Evolutionary conservation across 2,329 filamentous ascomycete species (phyloP).

Genomic region (Alternaria sp.): DNA sequence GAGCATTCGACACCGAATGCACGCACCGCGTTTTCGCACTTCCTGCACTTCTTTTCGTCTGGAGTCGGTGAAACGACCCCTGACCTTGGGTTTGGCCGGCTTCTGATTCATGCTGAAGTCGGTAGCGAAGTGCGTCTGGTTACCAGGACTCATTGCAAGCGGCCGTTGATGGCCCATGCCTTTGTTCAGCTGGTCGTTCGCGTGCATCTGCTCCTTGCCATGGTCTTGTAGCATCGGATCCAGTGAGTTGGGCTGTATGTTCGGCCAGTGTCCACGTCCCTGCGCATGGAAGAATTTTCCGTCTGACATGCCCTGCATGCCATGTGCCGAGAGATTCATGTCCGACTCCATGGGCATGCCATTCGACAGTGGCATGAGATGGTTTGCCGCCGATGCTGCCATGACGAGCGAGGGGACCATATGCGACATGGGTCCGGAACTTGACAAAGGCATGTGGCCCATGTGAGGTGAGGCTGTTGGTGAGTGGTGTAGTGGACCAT

Average conservation of each 20-base stretch:
- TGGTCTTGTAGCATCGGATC: slow-evolving; percentile 51
- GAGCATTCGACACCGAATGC: slow-evolving; percentile 69
- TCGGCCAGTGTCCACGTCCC: slow-evolving; percentile 44
- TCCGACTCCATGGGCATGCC: slow-evolving; percentile 49
- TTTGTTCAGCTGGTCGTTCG: slow-evolving; percentile 36
- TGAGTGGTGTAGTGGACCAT: slow-evolving; percentile 49
- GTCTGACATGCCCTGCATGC: slow-evolving; percentile 42
- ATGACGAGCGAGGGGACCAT: slow-evolving; percentile 52
- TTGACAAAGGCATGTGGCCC: slow-evolving; percentile 41
- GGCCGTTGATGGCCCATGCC: slow-evolving; percentile 44
- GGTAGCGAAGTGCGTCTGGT: slow-evolving; percentile 50
- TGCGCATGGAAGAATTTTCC: slow-evolving; percentile 46
- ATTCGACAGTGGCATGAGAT: slow-evolving; percentile 50
- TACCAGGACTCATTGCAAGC: slow-evolving; percentile 51
- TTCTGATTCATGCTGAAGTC: slow-evolving; percentile 53
- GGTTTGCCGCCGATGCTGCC: slow-evolving; percentile 53
- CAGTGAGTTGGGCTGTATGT: slow-evolving; percentile 40
- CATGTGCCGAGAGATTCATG: slow-evolving; percentile 39
- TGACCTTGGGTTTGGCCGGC: slow-evolving; percentile 57
- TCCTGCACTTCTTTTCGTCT: slow-evolving; percentile 67
- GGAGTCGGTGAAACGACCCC: slow-evolving; percentile 65
- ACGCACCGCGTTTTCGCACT: slow-evolving; percentile 67
- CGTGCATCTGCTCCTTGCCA: slow-evolving; percentile 36
- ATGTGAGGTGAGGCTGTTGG: slow-evolving; percentile 49
- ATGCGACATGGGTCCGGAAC: slow-evolving; percentile 42